Conservation (phyloP, 345 rosid species). For the Eucalyptus cloeziana region DNA sequence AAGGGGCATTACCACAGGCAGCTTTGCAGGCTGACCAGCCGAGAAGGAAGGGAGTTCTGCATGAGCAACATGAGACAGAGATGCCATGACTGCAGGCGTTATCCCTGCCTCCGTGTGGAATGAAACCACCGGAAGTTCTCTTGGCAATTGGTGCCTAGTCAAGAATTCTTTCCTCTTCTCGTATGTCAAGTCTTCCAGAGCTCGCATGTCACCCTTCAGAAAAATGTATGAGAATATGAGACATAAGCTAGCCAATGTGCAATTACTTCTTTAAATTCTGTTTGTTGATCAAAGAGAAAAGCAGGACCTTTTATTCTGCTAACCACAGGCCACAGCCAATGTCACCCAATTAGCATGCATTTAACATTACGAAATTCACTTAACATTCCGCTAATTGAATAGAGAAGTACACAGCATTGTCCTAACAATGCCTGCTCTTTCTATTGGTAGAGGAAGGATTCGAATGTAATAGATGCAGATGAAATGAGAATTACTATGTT, state of each 20-base stretch:
- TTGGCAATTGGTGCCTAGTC: slow-evolving; percentile 56
- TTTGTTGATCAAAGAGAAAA: background rate
- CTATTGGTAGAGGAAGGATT: background rate
- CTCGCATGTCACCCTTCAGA: slow-evolving; percentile 83
- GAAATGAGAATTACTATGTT: background rate
- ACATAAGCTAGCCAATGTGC: background rate
- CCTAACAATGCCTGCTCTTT: background rate
- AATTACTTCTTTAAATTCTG: background rate
- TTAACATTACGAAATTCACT: background rate
- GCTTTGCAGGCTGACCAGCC: slow-evolving; percentile 41
- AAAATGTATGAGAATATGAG: background rate
- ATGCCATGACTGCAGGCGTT: slow-evolving; percentile 64
- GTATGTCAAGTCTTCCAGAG: slow-evolving; percentile 91
- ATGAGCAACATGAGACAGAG: slow-evolving; percentile 84
- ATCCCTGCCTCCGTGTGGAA: slow-evolving; percentile 87
- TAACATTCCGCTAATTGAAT: background rate
- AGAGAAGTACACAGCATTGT: background rate
- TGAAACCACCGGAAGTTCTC: slow-evolving; percentile 77
- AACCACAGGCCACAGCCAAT: background rate
- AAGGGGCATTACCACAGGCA: slow-evolving; percentile 82
- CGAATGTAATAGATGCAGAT: background rate
- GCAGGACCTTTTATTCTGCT: background rate
- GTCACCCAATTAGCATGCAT: background rate
- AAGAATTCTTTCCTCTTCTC: slow-evolving; percentile 79
- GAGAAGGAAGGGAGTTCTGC: slow-evolving; percentile 65